phyloP scores from a whole-genome alignment of 2,329 filamentous ascomycete species.

The Madurella mycetomatis region DNA sequence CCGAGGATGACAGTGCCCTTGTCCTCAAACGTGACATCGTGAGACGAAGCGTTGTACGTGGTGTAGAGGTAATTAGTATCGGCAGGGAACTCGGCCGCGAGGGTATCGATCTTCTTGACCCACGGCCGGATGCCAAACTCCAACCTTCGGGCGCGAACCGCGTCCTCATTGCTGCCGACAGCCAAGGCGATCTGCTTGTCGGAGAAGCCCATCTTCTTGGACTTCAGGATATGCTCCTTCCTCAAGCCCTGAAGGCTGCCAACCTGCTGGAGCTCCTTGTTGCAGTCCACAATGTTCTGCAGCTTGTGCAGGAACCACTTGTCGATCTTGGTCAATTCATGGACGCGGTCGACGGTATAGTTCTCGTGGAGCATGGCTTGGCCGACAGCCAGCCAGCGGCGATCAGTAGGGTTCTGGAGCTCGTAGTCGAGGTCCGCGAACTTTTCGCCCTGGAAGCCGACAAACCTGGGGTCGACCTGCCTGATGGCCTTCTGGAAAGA shows the following conservation, averaged over 20 bases:
- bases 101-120: conserved; percentile 97
- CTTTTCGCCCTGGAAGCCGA: conserved; percentile 92
- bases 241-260: conserved; percentile 80
- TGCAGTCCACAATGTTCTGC: conserved; percentile 92
- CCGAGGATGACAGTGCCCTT: conserved; percentile 86
- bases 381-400: conserved; percentile 93
- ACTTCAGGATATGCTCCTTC: conserved; percentile 81
- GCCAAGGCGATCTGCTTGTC: conserved; percentile 90
- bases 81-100: conserved; percentile 93
- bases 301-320: conserved; percentile 99
- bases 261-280: conserved; percentile 75
- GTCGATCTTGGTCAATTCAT: conserved; percentile 96
- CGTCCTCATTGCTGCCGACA: conserved; percentile 80
- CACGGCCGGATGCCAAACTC: conserved; percentile 87
- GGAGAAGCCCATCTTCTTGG: conserved; percentile 97
- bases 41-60: conserved; percentile 91
- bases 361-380: conserved; percentile 97
- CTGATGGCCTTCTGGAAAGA: conserved; percentile 98
- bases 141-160: conserved; percentile 79
- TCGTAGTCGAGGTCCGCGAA: conserved; percentile 91
- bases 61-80: conserved; percentile 96
- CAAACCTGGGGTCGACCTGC: conserved; percentile 86
- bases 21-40: conserved; percentile 92
- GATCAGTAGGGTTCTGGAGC: conserved; percentile 88
- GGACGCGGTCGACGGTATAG: conserved; percentile 86